Evolutionary conservation across 75 land plant genomes (phyloP).

Genomic region (Picea sitchensis): DNA sequence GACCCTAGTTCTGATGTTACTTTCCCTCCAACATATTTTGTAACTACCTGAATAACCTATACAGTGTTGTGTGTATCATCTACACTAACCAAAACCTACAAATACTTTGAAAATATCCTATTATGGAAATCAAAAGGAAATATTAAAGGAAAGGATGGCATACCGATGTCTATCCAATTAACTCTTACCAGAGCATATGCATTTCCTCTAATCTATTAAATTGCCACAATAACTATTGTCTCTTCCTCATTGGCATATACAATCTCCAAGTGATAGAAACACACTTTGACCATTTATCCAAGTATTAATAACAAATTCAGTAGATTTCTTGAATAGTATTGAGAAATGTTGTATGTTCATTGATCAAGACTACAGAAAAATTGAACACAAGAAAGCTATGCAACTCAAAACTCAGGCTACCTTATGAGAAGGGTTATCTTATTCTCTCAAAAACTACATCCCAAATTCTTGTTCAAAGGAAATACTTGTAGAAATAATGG

Average conservation of each 20-base stretch:
- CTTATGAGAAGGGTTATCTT: slow-evolving; percentile 67
- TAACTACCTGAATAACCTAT: slow-evolving; percentile 51
- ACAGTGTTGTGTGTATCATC: slow-evolving; percentile 91
- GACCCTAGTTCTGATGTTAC: slow-evolving; percentile 78
- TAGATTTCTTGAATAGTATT: not conserved
- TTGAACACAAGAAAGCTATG: not conserved
- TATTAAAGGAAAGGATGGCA: not conserved
- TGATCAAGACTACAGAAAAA: not conserved
- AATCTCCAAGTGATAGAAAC: slow-evolving; percentile 21
- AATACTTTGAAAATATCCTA: not conserved
- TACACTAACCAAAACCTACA: slow-evolving; percentile 82
- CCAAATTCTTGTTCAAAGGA: slow-evolving; percentile 30
- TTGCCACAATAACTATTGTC: slow-evolving; percentile 77
- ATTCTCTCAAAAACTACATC: slow-evolving; percentile 51
- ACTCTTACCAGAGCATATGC: slow-evolving; percentile 83
- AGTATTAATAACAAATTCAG: not conserved
- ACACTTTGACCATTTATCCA: not conserved
- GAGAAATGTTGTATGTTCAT: not conserved
- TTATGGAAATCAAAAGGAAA: not conserved
- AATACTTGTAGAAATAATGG: too few relatives aligned
- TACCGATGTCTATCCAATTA: not conserved
- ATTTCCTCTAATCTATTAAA: slow-evolving; percentile 83
- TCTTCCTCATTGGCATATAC: slow-evolving; percentile 61
- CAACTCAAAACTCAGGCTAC: slow-evolving; percentile 17
- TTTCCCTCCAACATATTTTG: slow-evolving; percentile 58